Conservation (phyloP, 2,329 filamentous ascomycete species). For the Paracoccidioides brasiliensis region DNA sequence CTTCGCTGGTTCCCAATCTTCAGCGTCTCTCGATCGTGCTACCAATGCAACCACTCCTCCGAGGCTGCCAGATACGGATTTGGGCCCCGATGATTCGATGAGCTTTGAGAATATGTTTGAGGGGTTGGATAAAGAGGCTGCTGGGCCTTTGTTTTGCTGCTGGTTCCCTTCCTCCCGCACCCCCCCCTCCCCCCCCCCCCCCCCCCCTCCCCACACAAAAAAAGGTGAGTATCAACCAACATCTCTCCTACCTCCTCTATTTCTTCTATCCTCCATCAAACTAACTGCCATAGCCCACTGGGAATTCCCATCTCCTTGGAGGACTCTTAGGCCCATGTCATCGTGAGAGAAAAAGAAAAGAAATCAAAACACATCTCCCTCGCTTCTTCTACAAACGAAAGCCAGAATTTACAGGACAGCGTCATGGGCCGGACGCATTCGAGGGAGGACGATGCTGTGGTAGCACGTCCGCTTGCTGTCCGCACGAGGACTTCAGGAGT, state of each 20-base stretch:
- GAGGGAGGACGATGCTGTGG: neutral
- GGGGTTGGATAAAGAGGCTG: constrained; percentile 25
- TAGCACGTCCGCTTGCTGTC: neutral
- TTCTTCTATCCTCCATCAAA: neutral
- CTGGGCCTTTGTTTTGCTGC: neutral
- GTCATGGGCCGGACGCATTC: constrained; percentile 24
- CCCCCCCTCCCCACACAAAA: too few species aligned
- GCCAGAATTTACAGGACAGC: constrained; percentile 38
- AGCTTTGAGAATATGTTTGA: constrained; percentile 43
- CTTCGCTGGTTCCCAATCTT: too few species aligned
- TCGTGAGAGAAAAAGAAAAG: too few species aligned
- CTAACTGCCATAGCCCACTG: too few species aligned
- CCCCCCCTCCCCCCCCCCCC: too few species aligned
- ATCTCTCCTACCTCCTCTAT: neutral
- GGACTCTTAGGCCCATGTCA: neutral
- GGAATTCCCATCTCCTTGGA: too few species aligned
- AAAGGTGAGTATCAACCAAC: neutral
- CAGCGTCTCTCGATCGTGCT: constrained; percentile 17
- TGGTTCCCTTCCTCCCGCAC: neutral
- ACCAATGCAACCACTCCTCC: constrained; percentile 40
- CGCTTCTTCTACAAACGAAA: too few species aligned
- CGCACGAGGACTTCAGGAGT: neutral
- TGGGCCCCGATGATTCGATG: constrained; percentile 29
- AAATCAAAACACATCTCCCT: too few species aligned
- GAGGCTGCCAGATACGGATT: constrained; percentile 35